Evolutionary conservation across 2,329 filamentous ascomycete genomes (phyloP).

Genomic region (Proliferodiscus dingleyae): DNA sequence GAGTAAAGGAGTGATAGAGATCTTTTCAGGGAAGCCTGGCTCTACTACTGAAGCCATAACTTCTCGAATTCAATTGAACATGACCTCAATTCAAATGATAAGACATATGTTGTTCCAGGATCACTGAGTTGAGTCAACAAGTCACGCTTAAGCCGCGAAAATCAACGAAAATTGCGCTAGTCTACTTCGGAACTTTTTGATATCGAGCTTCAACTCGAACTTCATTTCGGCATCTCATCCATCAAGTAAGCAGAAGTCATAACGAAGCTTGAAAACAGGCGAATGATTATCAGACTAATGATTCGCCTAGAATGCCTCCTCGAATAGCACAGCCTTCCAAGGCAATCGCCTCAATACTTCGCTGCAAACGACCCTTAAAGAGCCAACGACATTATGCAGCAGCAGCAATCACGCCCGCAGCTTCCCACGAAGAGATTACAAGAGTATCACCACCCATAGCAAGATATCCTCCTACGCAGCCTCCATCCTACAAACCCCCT

Average conservation of each 20-base stretch:
- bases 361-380: slow-evolving; percentile 34
- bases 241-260: too few species aligned
- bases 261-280: too few species aligned
- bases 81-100: neutral
- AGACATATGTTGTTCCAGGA: neutral
- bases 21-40: slow-evolving; percentile 20
- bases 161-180: slow-evolving; percentile 12
- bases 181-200: slow-evolving; percentile 22
- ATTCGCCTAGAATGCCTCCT: slow-evolving; percentile 45
- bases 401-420: slow-evolving; percentile 42
- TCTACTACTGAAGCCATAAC: slow-evolving; percentile 21
- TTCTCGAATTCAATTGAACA: neutral
- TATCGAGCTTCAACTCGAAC: neutral
- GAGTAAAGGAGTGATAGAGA: slow-evolving; percentile 63
- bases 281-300: too few species aligned
- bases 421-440: slow-evolving; percentile 45
- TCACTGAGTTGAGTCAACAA: neutral
- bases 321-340: slow-evolving; percentile 35
- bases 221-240: neutral
- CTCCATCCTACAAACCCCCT: slow-evolving; percentile 79
- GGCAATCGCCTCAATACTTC: slow-evolving; percentile 26
- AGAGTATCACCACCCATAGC: slow-evolving; percentile 31
- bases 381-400: slow-evolving; percentile 42
- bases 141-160: neutral
- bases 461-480: slow-evolving; percentile 62